Base-by-base conservation (phyloP, 1,139 yeast genomes). In the Scheffersomyces parashehatae region DNA sequence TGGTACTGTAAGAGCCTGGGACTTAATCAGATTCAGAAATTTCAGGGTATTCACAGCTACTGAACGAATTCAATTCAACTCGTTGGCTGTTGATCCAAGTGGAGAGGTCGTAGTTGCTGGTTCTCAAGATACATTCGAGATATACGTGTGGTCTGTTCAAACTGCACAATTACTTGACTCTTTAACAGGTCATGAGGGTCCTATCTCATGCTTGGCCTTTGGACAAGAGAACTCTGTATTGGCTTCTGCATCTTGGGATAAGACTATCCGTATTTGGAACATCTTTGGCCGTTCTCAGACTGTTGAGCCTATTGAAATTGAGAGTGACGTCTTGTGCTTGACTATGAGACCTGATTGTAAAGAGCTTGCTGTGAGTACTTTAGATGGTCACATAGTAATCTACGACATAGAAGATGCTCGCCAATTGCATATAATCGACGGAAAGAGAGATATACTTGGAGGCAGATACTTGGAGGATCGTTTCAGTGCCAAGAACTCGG, bases 1-100 rank as follows among this genome's bases (percentile, higher is more conserved):
- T 67, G 99, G 99, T 45, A 93, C 99, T 0, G 90, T 93, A 9
- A 79, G 97, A 56, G 99, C 99, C 0, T 93, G 96, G 96, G 99
- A 93, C 71, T 73, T 93, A 52, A 78, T 91, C 36, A 77, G 99
- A 58, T 93, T 87, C 64, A 82, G 99, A 64, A 93, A 95, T 59
- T 93, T 93, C 70, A 78, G 98, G 55, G 89, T 96, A 0, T 91
- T 91, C 62, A 90, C 98, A 0, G 95, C 97, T 0, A 82, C 96
- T 2, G 85, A 85, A 51, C 77, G 99, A 57, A 75, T 91, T 29
- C 97, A 90, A 60, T 93, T 91, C 67, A 85, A 83, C 37, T 82
- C 91, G 45, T 70, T 93, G 51, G 99, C 98, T 0, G 96, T 90
- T 36, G 99, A 93, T 62, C 97, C 98, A 28, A 87, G 96, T 62